These are phyloP conservation scores for Xerocomellus amylosporus DNA, from an alignment of 768 basidiomycete species.

Conservation along the genomic window DNA sequence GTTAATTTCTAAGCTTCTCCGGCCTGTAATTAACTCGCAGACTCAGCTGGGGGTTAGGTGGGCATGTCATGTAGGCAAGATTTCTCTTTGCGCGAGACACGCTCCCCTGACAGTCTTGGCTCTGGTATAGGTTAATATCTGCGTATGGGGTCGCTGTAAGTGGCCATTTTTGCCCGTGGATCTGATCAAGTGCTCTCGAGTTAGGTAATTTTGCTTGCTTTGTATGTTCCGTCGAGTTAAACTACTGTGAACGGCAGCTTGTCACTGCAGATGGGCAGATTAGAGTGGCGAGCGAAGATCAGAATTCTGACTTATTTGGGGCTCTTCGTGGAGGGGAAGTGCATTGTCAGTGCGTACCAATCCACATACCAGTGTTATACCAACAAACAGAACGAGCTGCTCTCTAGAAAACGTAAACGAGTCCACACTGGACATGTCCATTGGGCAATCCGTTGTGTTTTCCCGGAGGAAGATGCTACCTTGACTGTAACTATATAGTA, in stretches of 20 bases:
- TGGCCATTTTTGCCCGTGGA: not conserved
- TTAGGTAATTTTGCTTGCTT: slow-evolving; percentile 25
- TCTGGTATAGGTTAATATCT: slow-evolving; percentile 36
- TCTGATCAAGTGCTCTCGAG: slow-evolving; percentile 33
- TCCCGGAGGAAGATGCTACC: not conserved
- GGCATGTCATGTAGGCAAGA: too few relatives aligned
- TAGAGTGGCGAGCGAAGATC: slow-evolving; percentile 39
- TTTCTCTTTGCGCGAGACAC: too few relatives aligned
- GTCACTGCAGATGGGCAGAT: slow-evolving; percentile 42
- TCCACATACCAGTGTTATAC: slow-evolving; percentile 2
- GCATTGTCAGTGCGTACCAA: slow-evolving; percentile 36
- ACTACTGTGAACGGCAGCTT: slow-evolving; percentile 13
- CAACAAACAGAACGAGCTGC: slow-evolving; percentile 1
- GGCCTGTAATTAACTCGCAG: too few relatives aligned
- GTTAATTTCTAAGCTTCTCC: too few relatives aligned
- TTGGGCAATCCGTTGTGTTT: not conserved
- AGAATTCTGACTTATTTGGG: slow-evolving; percentile 52
- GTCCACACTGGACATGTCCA: not conserved
- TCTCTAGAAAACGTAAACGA: not conserved
- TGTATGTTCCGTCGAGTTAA: not conserved
- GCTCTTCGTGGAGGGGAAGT: slow-evolving; percentile 52
- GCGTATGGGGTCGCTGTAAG: slow-evolving; percentile 44
- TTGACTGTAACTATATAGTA: slow-evolving; percentile 2
- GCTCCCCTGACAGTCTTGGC: too few relatives aligned
- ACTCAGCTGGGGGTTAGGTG: too few relatives aligned